Conservation (phyloP, 208 protist genomes). For the Hexamita inflata region DNA sequence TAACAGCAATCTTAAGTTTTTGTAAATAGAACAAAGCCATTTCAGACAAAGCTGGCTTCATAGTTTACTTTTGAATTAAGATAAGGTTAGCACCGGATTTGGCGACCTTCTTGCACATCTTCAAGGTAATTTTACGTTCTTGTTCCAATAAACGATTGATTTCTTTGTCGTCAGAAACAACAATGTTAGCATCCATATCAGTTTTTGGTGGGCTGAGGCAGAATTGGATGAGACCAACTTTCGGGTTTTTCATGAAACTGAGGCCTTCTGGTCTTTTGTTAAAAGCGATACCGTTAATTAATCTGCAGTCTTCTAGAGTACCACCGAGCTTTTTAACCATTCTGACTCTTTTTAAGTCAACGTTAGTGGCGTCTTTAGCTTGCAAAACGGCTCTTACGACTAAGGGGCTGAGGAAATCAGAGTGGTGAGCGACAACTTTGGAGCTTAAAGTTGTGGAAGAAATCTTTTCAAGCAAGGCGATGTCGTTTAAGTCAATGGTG, state of each 20-base stretch:
- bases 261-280: neutral
- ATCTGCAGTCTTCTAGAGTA: constrained; percentile 89
- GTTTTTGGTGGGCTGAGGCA: constrained; percentile 94
- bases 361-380: constrained; percentile 60
- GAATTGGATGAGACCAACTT: constrained; percentile 97
- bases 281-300: constrained; percentile 57
- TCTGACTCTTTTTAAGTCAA: constrained; percentile 84
- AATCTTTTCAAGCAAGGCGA: constrained; percentile 71
- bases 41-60: constrained; percentile 81
- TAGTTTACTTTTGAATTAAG: constrained; percentile 96
- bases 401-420: constrained; percentile 82
- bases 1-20: constrained; percentile 88
- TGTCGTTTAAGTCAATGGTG: constrained; percentile 71
- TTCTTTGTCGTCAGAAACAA: constrained; percentile 60
- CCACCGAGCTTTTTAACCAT: constrained; percentile 70
- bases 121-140: constrained; percentile 86
- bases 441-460: constrained; percentile 90
- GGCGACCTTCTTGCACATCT: constrained; percentile 87
- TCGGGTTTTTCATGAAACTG: constrained; percentile 75
- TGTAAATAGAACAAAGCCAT: constrained; percentile 89
- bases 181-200: constrained; percentile 77
- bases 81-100: constrained; percentile 92
- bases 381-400: constrained; percentile 83
- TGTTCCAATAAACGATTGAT: constrained; percentile 90
- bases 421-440: constrained; percentile 87